Percentiles rank a stretch among this genome's conserved stretches.
phyloP scores from a whole-genome alignment of 2,329 filamentous ascomycete genomes.

The Fusarium abutilonis region DNA sequence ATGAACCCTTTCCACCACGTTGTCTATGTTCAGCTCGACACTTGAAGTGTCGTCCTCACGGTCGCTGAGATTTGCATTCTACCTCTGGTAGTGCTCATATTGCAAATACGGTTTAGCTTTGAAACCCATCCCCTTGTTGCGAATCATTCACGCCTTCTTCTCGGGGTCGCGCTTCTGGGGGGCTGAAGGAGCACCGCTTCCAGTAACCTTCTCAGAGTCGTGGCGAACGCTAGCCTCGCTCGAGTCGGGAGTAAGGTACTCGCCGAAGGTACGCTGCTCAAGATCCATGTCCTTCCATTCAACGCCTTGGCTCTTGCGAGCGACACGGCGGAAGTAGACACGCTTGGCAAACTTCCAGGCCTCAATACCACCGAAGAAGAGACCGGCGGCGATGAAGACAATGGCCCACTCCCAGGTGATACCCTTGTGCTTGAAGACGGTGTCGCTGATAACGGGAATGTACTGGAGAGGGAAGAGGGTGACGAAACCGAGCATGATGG shows the following conservation, averaged over 20 bases:
- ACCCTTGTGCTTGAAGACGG: slow-evolving; percentile 68
- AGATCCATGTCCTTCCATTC: slow-evolving; percentile 53
- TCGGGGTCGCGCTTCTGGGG: slow-evolving; percentile 16
- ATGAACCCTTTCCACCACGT: slow-evolving; percentile 24
- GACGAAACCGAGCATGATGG: slow-evolving; percentile 61
- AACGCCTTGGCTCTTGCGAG: slow-evolving; percentile 38
- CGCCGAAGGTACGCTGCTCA: slow-evolving; percentile 54
- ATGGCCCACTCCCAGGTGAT: slow-evolving; percentile 73
- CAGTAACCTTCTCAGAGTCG: slow-evolving; percentile 39
- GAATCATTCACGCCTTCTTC: slow-evolving; percentile 39
- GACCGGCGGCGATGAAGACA: slow-evolving; percentile 61
- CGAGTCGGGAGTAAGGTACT: slow-evolving; percentile 49
- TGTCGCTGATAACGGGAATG: slow-evolving; percentile 67
- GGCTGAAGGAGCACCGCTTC: slow-evolving; percentile 18
- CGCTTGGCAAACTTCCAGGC: slow-evolving; percentile 69
- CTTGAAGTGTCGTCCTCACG: slow-evolving; percentile 6
- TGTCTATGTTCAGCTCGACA: slow-evolving; percentile 10
- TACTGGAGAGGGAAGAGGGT: slow-evolving; percentile 65
- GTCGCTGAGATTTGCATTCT: slow-evolving; percentile 11
- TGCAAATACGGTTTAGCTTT: neutral
- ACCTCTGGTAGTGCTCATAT: slow-evolving; percentile 2
- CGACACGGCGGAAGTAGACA: slow-evolving; percentile 49
- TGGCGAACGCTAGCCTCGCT: slow-evolving; percentile 45
- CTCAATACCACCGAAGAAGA: slow-evolving; percentile 69
- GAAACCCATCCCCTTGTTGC: neutral